Base-by-base conservation (phyloP, 345 rosid species). In the Angophora floribunda region DNA sequence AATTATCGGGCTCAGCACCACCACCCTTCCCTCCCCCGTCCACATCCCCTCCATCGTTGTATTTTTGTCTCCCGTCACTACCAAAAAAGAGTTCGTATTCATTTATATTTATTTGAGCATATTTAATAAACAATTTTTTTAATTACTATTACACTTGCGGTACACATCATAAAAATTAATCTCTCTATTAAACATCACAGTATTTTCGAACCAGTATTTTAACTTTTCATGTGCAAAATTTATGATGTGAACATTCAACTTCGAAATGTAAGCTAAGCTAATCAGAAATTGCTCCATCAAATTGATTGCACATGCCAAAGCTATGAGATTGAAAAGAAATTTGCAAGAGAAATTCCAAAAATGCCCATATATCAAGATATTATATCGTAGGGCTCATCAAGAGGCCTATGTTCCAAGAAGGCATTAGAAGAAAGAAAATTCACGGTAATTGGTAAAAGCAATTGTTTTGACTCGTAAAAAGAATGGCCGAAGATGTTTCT, bases 111-210 rank as follows among this genome's bases (percentile, higher is more conserved):
- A 52, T 52, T 52, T 61, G 28, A 28, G 16, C 67, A 61, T 11
- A 12, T 61, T 61, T 61, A 61, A 61, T 61, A 3, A 61, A 1
- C 22, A 12, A 12, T 3, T 52, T 28, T 61, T 13, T 5, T 6
- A 63, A 65, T 63, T n/a, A 65, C 75, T 14, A n/a, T 3, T 13
- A 13, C 41, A n/a, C 41, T 65, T 3, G 17, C 75, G 1, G 6
- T n/a, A 3, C 41, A 3, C 9, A 7, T n/a, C 0, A 3, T n/a
- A 30, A n/a, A 65, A 14, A n/a, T 6, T 14, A 14, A 3, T n/a
- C 41, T 14, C 19, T 65, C 19, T 9, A 0, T 65, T 65, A 7
- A 65, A 1, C 16, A 7, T n/a, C 3, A 6, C 36, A 3, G 19
- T 14, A n/a, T n/a, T n/a, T n/a, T 63, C 0, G 19, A 63, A 1